Base-by-base conservation (phyloP, 257 asterid species). In the Schizonepeta tenuifolia region DNA sequence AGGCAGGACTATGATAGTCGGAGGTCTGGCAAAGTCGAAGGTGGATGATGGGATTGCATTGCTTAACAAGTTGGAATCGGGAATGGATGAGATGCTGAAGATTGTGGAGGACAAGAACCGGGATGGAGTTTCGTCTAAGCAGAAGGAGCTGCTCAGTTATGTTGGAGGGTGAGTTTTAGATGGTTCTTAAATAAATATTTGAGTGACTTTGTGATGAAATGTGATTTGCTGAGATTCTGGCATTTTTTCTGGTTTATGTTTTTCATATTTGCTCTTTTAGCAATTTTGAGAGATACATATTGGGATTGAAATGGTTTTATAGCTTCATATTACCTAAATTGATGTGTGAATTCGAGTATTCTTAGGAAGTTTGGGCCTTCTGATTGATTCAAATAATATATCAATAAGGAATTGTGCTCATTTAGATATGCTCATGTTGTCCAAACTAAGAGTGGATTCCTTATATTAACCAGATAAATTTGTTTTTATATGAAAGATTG, bases 111-210 rank as follows among this genome's bases (percentile, higher is more conserved):
- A 84, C 56, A 86, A 36, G 86, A 82, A 86, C 54, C 93, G 99
- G 7, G 96, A 86, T 40, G 97, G 83, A 7, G 87, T 95, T 72
- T 89, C 86, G 24, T 92, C 97, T 47, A 92, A 92, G 86, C 99
- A 95, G 85, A 95, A 86, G 87, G 98, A 95, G 76, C 88, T 95
- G 80, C 98, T 95, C 56, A 86, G 79, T 70, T 95, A 92, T 84
- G 98, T 95, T 51, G 98, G 98, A 84, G 93, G 98, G 99, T 95
- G 81, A 84, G 96, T 85, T 18, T 18, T 50, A 13, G 47, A 12
- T n/a, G 68, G 9, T 71, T 67, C 5, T 79, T 58, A 7, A 20
- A n/a, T 65, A 36, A 1, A 8, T 5, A 8, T 21, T 63, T 55
- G 7, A 18, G 43, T 10, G 26, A 41, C 9, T 1, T 57, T 40